Base-by-base conservation (phyloP, 768 basidiomycete species). In the Collybia sordida region DNA sequence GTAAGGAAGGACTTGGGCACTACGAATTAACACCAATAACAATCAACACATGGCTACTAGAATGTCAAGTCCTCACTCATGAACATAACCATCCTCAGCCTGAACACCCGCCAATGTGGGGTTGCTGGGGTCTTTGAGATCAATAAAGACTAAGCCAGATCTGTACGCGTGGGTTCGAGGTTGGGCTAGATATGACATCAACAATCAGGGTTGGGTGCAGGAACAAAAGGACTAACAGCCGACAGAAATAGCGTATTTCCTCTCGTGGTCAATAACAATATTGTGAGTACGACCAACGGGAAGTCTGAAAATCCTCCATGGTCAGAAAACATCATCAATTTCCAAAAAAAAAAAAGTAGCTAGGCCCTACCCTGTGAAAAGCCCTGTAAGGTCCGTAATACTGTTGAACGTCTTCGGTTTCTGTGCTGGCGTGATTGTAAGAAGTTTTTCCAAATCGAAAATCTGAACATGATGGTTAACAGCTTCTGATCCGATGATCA, bases 1-100 rank as follows among this genome's bases (percentile, higher is more conserved):
- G 49, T 68, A 68, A 19, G 49, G 53, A 39, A 68, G 51, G 56
- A 64, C 66, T 34, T 68, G 66, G 2, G 66, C 66, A 49, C 49
- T 50, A 23, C 18, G 2, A 4, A n/a, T 17, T 14, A 6, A 27
- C 4, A 22, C 37, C 15, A 42, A 9, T 22, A 8, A n/a, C 17
- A n/a, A 23, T n/a, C n/a, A 15, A 24, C 8, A 22, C 14, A 19
- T 9, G 11, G 11, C 6, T 22, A 11, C 23, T 2, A 12, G 12
- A 27, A 17, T n/a, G 15, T 18, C 15, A 23, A 11, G 12, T 25
- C 17, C 49, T 37, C 38, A 50, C 49, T 66, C 65, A 42, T 66
- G 65, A 6, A 66, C 65, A 41, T 66, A 66, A 38, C 65, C 65
- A 49, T 66, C 65, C 15, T 59, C 58, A 15, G 40, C 52, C 19